Percentiles rank a stretch among this genome's conserved stretches.
Conservation (phyloP, 2,329 filamentous ascomycete species). For the Exophiala mesophila region DNA sequence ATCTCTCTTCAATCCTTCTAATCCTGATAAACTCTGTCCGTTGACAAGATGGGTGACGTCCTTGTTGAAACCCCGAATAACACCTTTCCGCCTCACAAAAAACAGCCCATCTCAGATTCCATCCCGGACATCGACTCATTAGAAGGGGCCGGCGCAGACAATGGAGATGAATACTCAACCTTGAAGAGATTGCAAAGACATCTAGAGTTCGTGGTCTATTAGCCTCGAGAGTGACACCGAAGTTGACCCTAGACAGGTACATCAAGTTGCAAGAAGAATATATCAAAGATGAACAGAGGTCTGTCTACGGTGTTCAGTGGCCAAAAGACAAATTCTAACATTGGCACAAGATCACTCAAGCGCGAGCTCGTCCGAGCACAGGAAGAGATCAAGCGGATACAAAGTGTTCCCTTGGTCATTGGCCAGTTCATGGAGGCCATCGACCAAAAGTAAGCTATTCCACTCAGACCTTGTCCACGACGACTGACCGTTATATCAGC, state of each 20-base stretch:
- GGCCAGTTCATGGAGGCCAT: conserved; percentile 99
- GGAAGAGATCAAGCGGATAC: conserved; percentile 99
- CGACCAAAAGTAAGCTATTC: conserved; percentile 79
- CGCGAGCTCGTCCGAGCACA: conserved; percentile 94
- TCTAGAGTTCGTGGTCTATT: conserved; percentile 65
- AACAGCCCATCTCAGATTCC: conserved; percentile 66
- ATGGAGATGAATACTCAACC: conserved; percentile 86
- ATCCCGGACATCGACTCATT: conserved; percentile 88
- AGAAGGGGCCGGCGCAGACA: conserved; percentile 75
- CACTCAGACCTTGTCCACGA: neutral
- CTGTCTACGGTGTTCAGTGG: conserved; percentile 15
- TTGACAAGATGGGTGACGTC: conserved; percentile 70
- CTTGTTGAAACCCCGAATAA: conserved; percentile 75
- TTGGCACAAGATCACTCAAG: conserved; percentile 71
- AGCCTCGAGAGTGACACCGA: no score
- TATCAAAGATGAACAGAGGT: conserved; percentile 99
- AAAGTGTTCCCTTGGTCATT: conserved; percentile 95
- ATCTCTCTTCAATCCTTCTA: no score
- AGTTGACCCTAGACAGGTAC: conserved; percentile 53
- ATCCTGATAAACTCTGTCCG: neutral
- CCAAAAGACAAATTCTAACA: conserved; percentile 4
- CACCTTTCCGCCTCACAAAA: conserved; percentile 72
- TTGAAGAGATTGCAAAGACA: conserved; percentile 96
- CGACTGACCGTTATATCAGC: conserved; percentile 44
- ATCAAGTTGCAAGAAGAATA: conserved; percentile 99